Conservation (phyloP, 2,329 filamentous ascomycete species). For the Coniella vitis region DNA sequence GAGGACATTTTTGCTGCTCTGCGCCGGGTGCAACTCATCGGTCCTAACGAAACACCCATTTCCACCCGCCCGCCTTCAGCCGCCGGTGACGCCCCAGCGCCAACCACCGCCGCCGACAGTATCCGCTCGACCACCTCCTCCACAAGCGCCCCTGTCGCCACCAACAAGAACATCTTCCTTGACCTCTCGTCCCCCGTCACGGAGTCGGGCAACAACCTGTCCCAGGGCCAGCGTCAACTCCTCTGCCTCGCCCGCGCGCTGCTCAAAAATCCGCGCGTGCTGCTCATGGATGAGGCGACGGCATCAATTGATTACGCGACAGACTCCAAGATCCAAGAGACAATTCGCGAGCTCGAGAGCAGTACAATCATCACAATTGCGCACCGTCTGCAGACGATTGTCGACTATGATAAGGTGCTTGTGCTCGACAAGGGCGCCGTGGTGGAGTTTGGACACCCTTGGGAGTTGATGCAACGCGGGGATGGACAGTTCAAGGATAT, state of each 20-base stretch:
- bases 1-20: conserved; percentile 84
- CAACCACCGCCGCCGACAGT: conserved; percentile 18
- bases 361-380: conserved; percentile 96
- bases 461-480: conserved; percentile 65
- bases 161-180: conserved; percentile 93
- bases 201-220: conserved; percentile 90
- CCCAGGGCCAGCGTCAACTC: conserved; percentile 91
- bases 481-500: conserved; percentile 53
- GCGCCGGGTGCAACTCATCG: conserved; percentile 82
- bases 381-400: conserved; percentile 91
- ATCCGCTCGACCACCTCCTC: conserved; percentile 14
- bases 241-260: conserved; percentile 89
- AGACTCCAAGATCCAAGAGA: conserved; percentile 92
- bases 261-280: conserved; percentile 81
- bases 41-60: conserved; percentile 39
- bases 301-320: conserved; percentile 96
- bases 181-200: conserved; percentile 77
- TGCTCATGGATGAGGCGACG: conserved; percentile 99
- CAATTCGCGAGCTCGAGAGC: conserved; percentile 75
- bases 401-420: conserved; percentile 95
- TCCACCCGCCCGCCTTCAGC: conserved; percentile 18
- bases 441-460: conserved; percentile 86
- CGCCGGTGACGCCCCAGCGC: conserved; percentile 19
- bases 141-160: conserved; percentile 34
- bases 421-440: conserved; percentile 86